Evolutionary conservation across 768 basidiomycete genomes (phyloP).

Genomic region (Leccinum subtestaceum): DNA sequence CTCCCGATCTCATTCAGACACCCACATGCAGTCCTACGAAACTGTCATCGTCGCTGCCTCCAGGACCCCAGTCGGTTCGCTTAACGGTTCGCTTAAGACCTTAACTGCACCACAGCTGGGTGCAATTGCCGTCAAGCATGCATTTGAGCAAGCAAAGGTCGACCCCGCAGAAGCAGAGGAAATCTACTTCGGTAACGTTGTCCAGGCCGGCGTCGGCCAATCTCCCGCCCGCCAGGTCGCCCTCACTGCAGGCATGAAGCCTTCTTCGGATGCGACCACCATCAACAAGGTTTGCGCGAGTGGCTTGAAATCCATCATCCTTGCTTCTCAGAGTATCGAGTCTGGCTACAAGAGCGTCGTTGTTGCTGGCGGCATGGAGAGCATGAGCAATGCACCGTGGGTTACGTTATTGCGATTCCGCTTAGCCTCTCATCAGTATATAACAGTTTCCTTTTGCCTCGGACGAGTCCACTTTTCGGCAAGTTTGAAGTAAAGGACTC

Average conservation of each 20-base stretch:
- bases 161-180: slow-evolving; percentile 87
- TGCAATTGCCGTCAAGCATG: slow-evolving; percentile 83
- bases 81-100: slow-evolving; percentile 86
- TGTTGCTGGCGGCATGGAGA: slow-evolving; percentile 97
- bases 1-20: neutral
- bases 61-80: slow-evolving; percentile 90
- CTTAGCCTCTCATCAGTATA: slow-evolving; percentile 1
- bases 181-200: slow-evolving; percentile 95
- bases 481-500: slow-evolving; percentile 87
- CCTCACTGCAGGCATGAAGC: slow-evolving; percentile 80
- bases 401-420: slow-evolving; percentile 34
- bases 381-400: slow-evolving; percentile 98
- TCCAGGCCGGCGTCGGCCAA: slow-evolving; percentile 97
- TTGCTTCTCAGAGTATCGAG: slow-evolving; percentile 88
- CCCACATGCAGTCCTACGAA: slow-evolving; percentile 50
- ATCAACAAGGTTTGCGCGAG: slow-evolving; percentile 99
- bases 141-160: slow-evolving; percentile 75
- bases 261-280: slow-evolving; percentile 92
- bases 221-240: slow-evolving; percentile 97
- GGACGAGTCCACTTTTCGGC: slow-evolving; percentile 81
- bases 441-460: slow-evolving; percentile 74
- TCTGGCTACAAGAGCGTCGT: slow-evolving; percentile 83
- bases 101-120: slow-evolving; percentile 93
- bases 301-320: slow-evolving; percentile 92
- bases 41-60: slow-evolving; percentile 92